Evolutionary conservation across 139 green algal genomes (phyloP), one percentile per base, ranked within the genome.

Genomic region (Chlamydomonas sp.): DNA sequence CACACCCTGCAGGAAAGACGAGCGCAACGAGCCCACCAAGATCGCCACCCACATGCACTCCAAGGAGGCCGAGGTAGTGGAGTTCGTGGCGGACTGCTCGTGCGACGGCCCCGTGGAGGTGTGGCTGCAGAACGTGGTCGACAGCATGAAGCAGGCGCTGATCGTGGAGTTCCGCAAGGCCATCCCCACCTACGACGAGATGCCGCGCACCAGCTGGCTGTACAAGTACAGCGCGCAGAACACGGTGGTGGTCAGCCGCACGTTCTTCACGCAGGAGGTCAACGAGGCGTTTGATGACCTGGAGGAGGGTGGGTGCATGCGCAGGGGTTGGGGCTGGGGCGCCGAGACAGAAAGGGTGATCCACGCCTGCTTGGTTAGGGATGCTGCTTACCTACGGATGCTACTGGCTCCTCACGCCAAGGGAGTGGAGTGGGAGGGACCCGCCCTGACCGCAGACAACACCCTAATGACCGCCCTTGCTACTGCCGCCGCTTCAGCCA

Each of bases 211-310:
- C 14, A 92, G 94, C 66, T 99, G 97, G 97, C 91, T 99, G 62
- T 96, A 97, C 89, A 90, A 90, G n/a, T 94, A 96, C 90, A 96
- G 90, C 67, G 95, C 93, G 61, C 97, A 98, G 90, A 98, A 95
- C 89, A 98, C 94, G 15, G 94, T 98, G 59, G 91, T 97, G 58
- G 95, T 98, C 64, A 96, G 91, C 5, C 94, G 97, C 67, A 97
- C 97, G n/a, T 97, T 97, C 92, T 99, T 97, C 90, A 98, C 97
- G 14, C 68, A 92, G 71, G 94, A 97, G 91, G 93, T 98, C 81
- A 96, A 96, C 63, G 95, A 97, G 68, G 97, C 96, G 0, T 98
- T 98, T 93, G 95, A 97, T 64, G 94, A 97, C 88, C 91, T 98
- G 63, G 97, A 99, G 92, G 97, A 98, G 78, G 92, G 87, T 91